Conservation (phyloP, 148 eudicot genomes). For the Fagopyrum homotropicum region DNA sequence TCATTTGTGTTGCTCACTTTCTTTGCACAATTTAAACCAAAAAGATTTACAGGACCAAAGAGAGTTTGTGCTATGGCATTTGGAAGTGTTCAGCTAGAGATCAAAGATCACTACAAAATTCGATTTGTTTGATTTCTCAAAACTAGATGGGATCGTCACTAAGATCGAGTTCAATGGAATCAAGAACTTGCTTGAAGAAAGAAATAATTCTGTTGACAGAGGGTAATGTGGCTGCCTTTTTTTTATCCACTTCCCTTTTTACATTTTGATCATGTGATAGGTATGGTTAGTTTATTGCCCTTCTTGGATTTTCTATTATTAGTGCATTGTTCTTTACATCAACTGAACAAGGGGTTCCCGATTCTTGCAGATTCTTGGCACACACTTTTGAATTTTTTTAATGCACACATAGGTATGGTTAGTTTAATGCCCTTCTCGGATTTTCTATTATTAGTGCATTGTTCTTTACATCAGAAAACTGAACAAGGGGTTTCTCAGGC, state of each 20-base stretch:
- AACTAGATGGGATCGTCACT: slow-evolving; percentile 15
- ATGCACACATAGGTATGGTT: neutral
- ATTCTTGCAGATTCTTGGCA: neutral
- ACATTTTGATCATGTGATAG: neutral
- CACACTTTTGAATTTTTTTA: neutral
- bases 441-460: neutral
- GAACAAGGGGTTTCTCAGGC: slow-evolving; percentile 90
- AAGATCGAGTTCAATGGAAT: slow-evolving; percentile 12
- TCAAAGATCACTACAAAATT: slow-evolving; percentile 6
- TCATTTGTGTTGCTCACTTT: neutral
- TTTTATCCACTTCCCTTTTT: neutral
- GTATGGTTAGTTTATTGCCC: no score
- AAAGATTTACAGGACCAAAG: neutral
- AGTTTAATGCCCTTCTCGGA: neutral
- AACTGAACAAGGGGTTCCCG: no score
- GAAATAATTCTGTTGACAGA: slow-evolving; percentile 6
- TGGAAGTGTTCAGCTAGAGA: slow-evolving; percentile 7
- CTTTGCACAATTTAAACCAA: neutral
- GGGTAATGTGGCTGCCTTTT: slow-evolving; percentile 1
- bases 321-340: no score
- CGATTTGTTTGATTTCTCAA: neutral
- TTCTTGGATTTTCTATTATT: no score
- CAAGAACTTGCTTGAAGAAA: slow-evolving; percentile 14
- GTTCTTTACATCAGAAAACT: slow-evolving; percentile 40
- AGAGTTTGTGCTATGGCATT: slow-evolving; percentile 1